Conservation (phyloP, 805 yeast species). For the Kluyveromyces siamensis region DNA sequence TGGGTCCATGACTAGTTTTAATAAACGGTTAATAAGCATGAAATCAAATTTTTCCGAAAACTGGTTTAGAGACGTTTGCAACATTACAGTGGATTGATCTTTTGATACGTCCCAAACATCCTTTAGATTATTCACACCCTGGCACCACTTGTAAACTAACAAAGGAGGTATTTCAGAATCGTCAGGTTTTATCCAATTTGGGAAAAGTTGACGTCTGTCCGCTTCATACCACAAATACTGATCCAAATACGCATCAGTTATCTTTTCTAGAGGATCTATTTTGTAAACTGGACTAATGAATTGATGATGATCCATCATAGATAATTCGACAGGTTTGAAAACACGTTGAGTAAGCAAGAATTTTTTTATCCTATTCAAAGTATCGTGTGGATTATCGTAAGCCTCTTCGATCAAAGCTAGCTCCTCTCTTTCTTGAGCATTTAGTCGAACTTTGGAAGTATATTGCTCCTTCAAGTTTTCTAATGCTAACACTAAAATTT, state of each 20-base stretch:
- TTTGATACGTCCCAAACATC: conserved; percentile 69
- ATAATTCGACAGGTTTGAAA: conserved; percentile 78
- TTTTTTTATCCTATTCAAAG: conserved; percentile 74
- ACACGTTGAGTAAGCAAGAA: conserved; percentile 79
- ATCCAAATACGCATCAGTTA: conserved; percentile 91
- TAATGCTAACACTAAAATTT: conserved; percentile 76
- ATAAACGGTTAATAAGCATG: conserved; percentile 71
- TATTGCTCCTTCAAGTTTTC: conserved; percentile 81
- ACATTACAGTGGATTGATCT: conserved; percentile 74
- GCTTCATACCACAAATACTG: conserved; percentile 96
- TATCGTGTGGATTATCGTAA: conserved; percentile 93
- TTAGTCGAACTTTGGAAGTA: conserved; percentile 65
- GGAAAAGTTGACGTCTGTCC: conserved; percentile 77
- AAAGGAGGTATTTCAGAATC: conserved; percentile 92
- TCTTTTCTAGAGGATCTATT: conserved; percentile 87
- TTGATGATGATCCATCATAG: conserved; percentile 86
- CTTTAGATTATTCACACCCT: conserved; percentile 72
- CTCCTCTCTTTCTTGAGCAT: conserved; percentile 85
- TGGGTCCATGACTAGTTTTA: conserved; percentile 77
- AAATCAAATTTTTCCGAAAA: conserved; percentile 82
- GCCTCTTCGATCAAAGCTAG: conserved; percentile 91
- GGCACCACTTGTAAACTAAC: conserved; percentile 88
- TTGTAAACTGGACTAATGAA: conserved; percentile 78
- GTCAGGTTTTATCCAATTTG: conserved; percentile 93
- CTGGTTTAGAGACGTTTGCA: conserved; percentile 66